Evolutionary conservation across 2,329 filamentous ascomycete species (phyloP), one percentile per base, ranked within the genome.

Genomic region (Fusarium transvaalense): DNA sequence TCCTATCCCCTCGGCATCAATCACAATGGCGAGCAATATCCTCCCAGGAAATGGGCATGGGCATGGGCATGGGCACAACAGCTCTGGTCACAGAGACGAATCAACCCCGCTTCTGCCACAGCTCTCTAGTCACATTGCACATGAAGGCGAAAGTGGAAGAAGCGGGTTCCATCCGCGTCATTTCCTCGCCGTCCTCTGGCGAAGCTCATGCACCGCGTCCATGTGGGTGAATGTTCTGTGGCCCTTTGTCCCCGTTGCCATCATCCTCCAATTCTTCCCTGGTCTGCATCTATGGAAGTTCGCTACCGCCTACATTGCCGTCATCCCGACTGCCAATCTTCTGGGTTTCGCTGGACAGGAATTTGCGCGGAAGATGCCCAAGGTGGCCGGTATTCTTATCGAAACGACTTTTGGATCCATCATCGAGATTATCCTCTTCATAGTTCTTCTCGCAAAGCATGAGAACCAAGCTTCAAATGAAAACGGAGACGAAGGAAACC

Each of bases 351-450:
- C 79, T 2, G 84, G 77, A 2, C 80, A 89, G 62, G 88, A 91
- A 72, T 81, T 91, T 68, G 86, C 88, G 1, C 83, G 88, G 35
- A 91, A 91, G 76, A 76, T 91, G 55, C 88, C 88, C 42, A 89
- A 89, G 71, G 87, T 89, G 4, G 78, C 88, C 35, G 85, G 85
- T 10, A 82, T 88, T 9, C 74, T 88, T 34, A 72, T 83, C 21
- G 82, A 84, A 64, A 82, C 81, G 5, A 82, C 81, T 0, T 78
- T 92, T 56, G 89, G 89, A 8, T 89, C 88, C 9, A 81, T 91
- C 6, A 88, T 92, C 17, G 90, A 92, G 69, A 86, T 92, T 54
- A 85, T 92, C 29, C 80, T 92, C 15, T 91, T 92, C 74, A 86
- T 91, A 79, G 84, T 91, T 4, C 75, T 92, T 56, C 82, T 92